phyloP scores from a whole-genome alignment of 169 alveolate genomes.

The Plasmodium coatneyi region DNA sequence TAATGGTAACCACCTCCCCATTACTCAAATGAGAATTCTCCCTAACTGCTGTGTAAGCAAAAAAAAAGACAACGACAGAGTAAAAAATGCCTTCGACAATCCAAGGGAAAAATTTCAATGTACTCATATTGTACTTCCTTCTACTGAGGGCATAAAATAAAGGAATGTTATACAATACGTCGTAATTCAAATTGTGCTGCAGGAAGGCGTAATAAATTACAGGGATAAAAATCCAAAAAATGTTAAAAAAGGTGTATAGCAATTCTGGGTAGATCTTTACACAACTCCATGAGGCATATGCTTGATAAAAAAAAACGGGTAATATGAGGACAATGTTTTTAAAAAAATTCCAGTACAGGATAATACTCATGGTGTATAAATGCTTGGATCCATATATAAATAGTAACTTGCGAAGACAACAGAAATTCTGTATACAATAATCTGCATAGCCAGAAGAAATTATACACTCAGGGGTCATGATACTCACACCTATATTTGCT shows the following conservation, averaged over 20 bases:
- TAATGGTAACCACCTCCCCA: constrained; percentile 74
- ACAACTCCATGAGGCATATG: constrained; percentile 76
- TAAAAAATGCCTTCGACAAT: constrained; percentile 65
- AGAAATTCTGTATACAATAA: constrained; percentile 95
- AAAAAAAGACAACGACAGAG: constrained; percentile 47
- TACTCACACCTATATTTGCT: constrained; percentile 96
- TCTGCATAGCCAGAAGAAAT: constrained; percentile 98
- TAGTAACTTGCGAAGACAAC: constrained; percentile 91
- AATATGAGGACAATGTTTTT: constrained; percentile 55
- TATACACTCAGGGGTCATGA: constrained; percentile 96
- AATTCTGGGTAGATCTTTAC: constrained; percentile 66
- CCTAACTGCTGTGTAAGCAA: constrained; percentile 54
- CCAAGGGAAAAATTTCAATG: constrained; percentile 67
- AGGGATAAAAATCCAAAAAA: constrained; percentile 68
- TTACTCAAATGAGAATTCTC: constrained; percentile 73
- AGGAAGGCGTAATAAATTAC: constrained; percentile 63
- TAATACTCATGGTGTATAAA: constrained; percentile 74
- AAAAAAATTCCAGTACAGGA: constrained; percentile 74
- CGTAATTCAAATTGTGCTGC: constrained; percentile 75
- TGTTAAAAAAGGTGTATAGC: constrained; percentile 48
- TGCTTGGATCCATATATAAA: constrained; percentile 96
- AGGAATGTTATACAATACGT: constrained; percentile 72
- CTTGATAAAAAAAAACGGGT: constrained; percentile 76
- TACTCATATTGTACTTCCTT: constrained; percentile 70
- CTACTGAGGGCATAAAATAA: constrained; percentile 74